Conservation (phyloP, 495 filamentous ascomycete species). For the Evernia prunastri region DNA sequence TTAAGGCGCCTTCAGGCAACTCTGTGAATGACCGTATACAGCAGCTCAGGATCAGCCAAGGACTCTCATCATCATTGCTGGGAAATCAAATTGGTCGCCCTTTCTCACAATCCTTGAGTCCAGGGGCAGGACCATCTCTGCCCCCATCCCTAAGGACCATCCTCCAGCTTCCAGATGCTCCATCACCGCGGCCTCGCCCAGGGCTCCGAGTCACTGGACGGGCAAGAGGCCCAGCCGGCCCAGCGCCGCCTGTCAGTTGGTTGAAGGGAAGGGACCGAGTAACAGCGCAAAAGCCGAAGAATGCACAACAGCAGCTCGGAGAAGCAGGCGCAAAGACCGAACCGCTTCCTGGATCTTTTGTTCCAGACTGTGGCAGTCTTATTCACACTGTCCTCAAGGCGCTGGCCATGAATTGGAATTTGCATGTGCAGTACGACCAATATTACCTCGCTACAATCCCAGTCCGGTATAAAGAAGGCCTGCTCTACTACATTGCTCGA, state of each 20-base stretch:
- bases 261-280: conserved; percentile 6
- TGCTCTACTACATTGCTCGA: conserved; percentile 59
- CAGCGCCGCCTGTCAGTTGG: conserved; percentile 22
- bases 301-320: background rate
- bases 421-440: conserved; percentile 59
- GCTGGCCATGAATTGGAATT: conserved; percentile 64
- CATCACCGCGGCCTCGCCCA: conserved; percentile 20
- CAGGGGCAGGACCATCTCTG: conserved; percentile 3
- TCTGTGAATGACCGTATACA: conserved; percentile 22
- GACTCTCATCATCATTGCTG: background rate
- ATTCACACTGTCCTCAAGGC: conserved; percentile 50
- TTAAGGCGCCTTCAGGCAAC: background rate
- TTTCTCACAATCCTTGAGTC: background rate
- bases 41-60: conserved; percentile 17
- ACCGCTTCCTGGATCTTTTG: conserved; percentile 38
- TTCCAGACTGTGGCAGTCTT: conserved; percentile 46
- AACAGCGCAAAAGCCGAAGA: background rate
- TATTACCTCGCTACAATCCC: conserved; percentile 60
- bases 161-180: conserved; percentile 15
- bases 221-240: conserved; percentile 18
- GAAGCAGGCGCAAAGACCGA: conserved; percentile 23
- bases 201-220: conserved; percentile 20
- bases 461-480: conserved; percentile 48
- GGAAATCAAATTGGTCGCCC: conserved; percentile 7
- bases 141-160: conserved; percentile 15